These are phyloP conservation scores for Penstemon barbatus DNA, from an alignment of 257 asterid genomes.

Conservation along the genomic window DNA sequence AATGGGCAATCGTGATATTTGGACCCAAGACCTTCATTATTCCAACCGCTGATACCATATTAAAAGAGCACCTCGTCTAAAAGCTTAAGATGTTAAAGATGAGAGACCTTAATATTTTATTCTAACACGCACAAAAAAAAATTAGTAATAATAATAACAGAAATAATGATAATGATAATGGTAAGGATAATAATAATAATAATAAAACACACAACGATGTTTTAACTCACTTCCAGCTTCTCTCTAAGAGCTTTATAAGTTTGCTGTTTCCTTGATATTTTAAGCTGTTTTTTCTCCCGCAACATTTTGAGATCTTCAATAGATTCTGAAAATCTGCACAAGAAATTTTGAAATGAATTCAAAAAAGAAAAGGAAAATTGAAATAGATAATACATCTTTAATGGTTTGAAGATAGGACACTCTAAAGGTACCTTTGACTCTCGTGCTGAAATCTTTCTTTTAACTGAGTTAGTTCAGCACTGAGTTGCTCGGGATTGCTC, in stretches of 20 bases:
- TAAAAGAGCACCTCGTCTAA: not conserved
- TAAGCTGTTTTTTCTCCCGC: slow-evolving; percentile 64
- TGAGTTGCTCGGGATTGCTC: slow-evolving; percentile 70
- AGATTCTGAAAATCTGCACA: slow-evolving; percentile 76
- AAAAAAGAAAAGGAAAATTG: slow-evolving; percentile 19
- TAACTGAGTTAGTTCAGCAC: slow-evolving; percentile 58
- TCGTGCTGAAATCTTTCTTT: slow-evolving; percentile 65
- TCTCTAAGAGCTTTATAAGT: slow-evolving; percentile 62
- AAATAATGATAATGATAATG: too few relatives aligned
- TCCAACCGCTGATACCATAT: not conserved
- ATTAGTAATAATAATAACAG: too few relatives aligned
- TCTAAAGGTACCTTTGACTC: slow-evolving; percentile 59
- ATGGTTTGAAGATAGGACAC: slow-evolving; percentile 21
- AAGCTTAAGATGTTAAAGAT: not conserved
- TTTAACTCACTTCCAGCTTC: slow-evolving; percentile 63
- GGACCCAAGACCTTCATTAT: not conserved
- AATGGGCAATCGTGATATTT: not conserved
- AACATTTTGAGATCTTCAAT: slow-evolving; percentile 76
- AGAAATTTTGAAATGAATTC: slow-evolving; percentile 17
- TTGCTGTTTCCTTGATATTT: slow-evolving; percentile 61
- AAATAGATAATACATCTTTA: not conserved
- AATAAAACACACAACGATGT: not conserved
- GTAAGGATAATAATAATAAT: too few relatives aligned
- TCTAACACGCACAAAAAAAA: too few relatives aligned
- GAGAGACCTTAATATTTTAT: not conserved